Base-by-base conservation (phyloP, 257 asterid genomes). In the Haberlea rhodopensis region DNA sequence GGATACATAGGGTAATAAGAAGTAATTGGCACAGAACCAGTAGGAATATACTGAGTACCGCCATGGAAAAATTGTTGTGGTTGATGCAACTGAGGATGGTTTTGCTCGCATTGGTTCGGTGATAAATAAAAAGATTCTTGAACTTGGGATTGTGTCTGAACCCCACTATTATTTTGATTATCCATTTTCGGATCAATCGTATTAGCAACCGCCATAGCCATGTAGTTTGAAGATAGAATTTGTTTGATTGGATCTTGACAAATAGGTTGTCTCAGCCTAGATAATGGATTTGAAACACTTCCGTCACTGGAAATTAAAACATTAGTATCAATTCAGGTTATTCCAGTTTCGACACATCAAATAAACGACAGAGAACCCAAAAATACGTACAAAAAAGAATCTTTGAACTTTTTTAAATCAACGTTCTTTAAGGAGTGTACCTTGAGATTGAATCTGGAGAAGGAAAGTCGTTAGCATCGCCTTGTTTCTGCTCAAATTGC, bases 371-470 rank as follows among this genome's bases (percentile, higher is more conserved):
- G 6, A 58, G 22, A 15, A 26, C 18, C 48, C 57, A 19, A 26
- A 58, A 21, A 6, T 22, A 28, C 5, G 40, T 48, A 0, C 7
- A 23, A 53, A 61, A 1, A n/a, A 8, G 25, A 57, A 57, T 49
- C 26, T 46, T 59, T 32, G 34, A 11, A 73, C 60, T 23, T 16
- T 46, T 46, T 19, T 51, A 16, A 31, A 48, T 37, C 18, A 43
- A 6, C 54, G 57, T 5, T 65, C 8, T 34, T 22, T n/a, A 1
- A 34, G 10, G 6, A 20, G 8, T 37, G 51, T 82, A 89, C 99
- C 99, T 92, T 31, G 97, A 87, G 68, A 81, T 89, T 48, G 97
- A 89, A 79, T 84, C 95, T 65, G 96, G 97, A 32, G 99, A 89
- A 61, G 85, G 82, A 73, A 84, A 73, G 61, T 91, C 97, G 72